These are phyloP conservation scores for Ochetophila trinervis DNA, from an alignment of 306 rosid species.

Conservation along the genomic window DNA sequence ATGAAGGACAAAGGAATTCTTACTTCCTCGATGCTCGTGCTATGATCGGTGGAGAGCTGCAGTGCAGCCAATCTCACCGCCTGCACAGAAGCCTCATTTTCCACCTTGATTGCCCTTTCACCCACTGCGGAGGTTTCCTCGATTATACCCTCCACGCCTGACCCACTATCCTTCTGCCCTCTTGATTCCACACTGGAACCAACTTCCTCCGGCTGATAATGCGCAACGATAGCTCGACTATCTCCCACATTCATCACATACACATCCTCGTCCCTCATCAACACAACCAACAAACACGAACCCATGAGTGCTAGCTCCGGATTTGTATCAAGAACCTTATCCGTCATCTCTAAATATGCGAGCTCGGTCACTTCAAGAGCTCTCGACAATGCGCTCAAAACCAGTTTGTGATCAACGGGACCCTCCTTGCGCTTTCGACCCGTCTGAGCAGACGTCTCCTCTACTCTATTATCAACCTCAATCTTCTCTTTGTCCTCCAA, in stretches of 20 bases:
- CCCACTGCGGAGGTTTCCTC: slow-evolving; percentile 54
- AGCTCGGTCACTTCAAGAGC: slow-evolving; percentile 73
- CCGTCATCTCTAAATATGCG: slow-evolving; percentile 82
- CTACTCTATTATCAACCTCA: slow-evolving; percentile 44
- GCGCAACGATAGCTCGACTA: slow-evolving; percentile 79
- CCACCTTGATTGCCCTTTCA: slow-evolving; percentile 30
- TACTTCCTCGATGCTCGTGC: slow-evolving; percentile 88
- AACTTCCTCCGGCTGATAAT: slow-evolving; percentile 58
- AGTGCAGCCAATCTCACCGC: slow-evolving; percentile 61
- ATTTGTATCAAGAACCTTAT: slow-evolving; percentile 68
- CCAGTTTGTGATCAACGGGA: slow-evolving; percentile 67
- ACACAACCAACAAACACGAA: slow-evolving; percentile 72
- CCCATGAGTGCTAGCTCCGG: slow-evolving; percentile 95
- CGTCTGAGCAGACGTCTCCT: slow-evolving; percentile 42
- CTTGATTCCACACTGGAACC: slow-evolving; percentile 30
- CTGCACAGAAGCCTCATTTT: slow-evolving; percentile 40
- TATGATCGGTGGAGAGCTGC: slow-evolving; percentile 93
- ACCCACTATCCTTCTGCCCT: slow-evolving; percentile 35
- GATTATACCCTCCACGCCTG: slow-evolving; percentile 49
- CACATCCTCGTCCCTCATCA: slow-evolving; percentile 92
- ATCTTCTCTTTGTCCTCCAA: slow-evolving; percentile 66
- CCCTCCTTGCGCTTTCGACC: slow-evolving; percentile 74
- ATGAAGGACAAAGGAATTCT: slow-evolving; percentile 28
- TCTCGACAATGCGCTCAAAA: slow-evolving; percentile 70
- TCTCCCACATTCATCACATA: slow-evolving; percentile 98